Evolutionary conservation across 257 asterid species (phyloP).

Genomic region (Fraxinus cuspidata): DNA sequence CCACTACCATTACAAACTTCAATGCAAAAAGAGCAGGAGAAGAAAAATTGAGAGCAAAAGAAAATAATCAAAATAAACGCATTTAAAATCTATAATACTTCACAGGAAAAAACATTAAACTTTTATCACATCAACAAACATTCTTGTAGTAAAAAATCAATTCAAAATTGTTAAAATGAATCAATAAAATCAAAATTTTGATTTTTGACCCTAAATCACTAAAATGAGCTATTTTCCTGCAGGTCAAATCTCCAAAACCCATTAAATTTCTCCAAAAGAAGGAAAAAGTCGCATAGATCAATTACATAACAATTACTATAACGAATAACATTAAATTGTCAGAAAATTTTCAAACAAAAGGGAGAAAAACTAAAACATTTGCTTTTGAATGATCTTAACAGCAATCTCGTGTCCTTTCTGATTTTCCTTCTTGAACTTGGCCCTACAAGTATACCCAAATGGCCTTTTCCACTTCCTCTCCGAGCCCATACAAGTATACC

Average conservation of each 20-base stretch:
- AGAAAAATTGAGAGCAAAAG: no score
- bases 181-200: neutral
- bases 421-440: conserved; percentile 60
- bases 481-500: conserved; percentile 58
- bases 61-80: neutral
- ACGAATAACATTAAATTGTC: neutral
- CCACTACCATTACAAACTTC: no score
- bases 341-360: neutral
- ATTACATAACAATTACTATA: neutral
- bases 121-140: neutral
- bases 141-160: neutral
- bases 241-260: neutral
- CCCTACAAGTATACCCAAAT: conserved; percentile 66
- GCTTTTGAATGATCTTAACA: conserved; percentile 57
- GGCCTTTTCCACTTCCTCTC: conserved; percentile 70
- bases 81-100: neutral
- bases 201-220: neutral
- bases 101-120: neutral
- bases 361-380: conserved; percentile 38
- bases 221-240: neutral
- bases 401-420: conserved; percentile 58
- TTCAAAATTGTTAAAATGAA: neutral
- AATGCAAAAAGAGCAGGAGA: no score
- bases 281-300: neutral
- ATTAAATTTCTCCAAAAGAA: neutral